These are phyloP conservation scores for Colletotrichum musae DNA, from an alignment of 2,329 filamentous ascomycete genomes.

Conservation along the genomic window DNA sequence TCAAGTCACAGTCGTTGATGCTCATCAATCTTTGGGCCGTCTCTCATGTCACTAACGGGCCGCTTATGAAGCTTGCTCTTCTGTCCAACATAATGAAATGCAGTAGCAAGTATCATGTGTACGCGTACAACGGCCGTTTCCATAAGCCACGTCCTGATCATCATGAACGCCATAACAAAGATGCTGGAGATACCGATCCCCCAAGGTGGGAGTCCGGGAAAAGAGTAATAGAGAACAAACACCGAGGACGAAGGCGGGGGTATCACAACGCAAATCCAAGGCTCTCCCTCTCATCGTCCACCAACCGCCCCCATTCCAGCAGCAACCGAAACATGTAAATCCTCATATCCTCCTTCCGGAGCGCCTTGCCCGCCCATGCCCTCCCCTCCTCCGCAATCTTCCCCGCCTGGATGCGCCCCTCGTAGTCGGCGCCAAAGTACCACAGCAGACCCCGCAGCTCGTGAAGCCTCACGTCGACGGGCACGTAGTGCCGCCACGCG, in stretches of 20 bases:
- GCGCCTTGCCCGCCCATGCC: conserved; percentile 69
- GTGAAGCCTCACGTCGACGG: conserved; percentile 64
- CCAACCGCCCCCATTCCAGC: conserved; percentile 78
- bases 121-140: background rate
- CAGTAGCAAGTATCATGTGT: background rate
- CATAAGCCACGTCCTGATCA: background rate
- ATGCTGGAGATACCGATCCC: background rate
- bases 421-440: conserved; percentile 42
- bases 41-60: background rate
- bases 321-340: conserved; percentile 81
- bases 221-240: too few species aligned
- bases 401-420: conserved; percentile 42
- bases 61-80: background rate
- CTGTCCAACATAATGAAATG: background rate
- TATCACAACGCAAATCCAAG: conserved; percentile 48
- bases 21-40: background rate
- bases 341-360: conserved; percentile 80
- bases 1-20: background rate
- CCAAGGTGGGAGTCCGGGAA: too few species aligned
- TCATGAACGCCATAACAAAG: background rate
- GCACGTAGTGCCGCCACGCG: conserved; percentile 75
- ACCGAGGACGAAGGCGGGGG: background rate
- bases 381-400: conserved; percentile 54
- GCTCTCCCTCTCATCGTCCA: conserved; percentile 66
- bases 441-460: conserved; percentile 38